Evolutionary conservation across 140 eudicot genomes (phyloP).

Genomic region (Senecio squalidus): DNA sequence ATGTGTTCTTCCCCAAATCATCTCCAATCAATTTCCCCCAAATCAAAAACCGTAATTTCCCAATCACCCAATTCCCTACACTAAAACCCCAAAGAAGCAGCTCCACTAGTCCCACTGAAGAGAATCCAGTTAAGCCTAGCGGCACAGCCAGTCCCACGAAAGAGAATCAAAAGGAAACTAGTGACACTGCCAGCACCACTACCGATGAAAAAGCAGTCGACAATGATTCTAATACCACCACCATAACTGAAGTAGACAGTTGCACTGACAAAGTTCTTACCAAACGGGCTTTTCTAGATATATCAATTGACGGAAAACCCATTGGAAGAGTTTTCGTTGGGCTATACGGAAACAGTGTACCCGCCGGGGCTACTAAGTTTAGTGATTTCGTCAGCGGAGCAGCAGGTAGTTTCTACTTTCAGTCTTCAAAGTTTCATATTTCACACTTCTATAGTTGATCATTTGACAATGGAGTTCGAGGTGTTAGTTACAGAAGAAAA

Average conservation of each 20-base stretch:
- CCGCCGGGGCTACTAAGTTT: slow-evolving; percentile 62
- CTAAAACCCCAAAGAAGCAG: no score
- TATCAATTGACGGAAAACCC: slow-evolving; percentile 80
- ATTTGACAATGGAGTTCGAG: slow-evolving; percentile 49
- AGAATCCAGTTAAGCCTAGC: slow-evolving; percentile 3
- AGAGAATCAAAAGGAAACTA: slow-evolving; percentile 11
- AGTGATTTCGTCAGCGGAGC: slow-evolving; percentile 65
- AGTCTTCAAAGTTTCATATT: neutral
- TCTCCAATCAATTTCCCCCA: no score
- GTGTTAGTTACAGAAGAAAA: slow-evolving; percentile 80
- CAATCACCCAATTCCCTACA: no score
- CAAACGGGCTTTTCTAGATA: slow-evolving; percentile 71
- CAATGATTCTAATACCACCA: slow-evolving; percentile 10
- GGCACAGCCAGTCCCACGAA: slow-evolving; percentile 5
- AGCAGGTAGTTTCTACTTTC: slow-evolving; percentile 44
- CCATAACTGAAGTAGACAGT: slow-evolving; percentile 18
- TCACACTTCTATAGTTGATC: neutral
- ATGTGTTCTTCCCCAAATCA: no score
- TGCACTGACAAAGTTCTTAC: slow-evolving; percentile 36
- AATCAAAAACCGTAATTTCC: no score
- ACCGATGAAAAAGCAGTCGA: slow-evolving; percentile 6
- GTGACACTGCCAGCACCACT: slow-evolving; percentile 1
- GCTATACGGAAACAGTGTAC: slow-evolving; percentile 50
- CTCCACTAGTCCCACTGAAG: neutral
- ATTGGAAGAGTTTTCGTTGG: slow-evolving; percentile 65